Conservation (phyloP, 768 basidiomycete genomes). For the Lactarius psammicola region DNA sequence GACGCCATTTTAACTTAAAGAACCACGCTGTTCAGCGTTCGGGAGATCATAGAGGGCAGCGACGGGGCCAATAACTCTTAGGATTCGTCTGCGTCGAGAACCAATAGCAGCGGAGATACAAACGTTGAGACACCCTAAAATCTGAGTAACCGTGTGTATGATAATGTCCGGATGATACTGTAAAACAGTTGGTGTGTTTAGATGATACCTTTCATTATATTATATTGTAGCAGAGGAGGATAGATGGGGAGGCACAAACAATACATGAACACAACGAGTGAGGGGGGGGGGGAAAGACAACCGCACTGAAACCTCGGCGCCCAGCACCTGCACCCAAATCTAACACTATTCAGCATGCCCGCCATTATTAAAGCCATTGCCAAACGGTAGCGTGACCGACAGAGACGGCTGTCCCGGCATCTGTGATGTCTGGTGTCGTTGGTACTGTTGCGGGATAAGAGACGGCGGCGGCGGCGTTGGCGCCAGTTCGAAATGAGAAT, state of each 20-base stretch:
- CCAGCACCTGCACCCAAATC: background rate
- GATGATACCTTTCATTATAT: conserved; percentile 25
- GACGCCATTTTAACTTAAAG: background rate
- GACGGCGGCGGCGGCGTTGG: conserved; percentile 11
- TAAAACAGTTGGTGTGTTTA: conserved; percentile 17
- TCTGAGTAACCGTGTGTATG: conserved; percentile 18
- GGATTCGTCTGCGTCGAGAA: conserved; percentile 6
- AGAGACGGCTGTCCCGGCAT: conserved; percentile 8
- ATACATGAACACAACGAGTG: conserved; percentile 11
- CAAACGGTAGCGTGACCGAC: conserved; percentile 20
- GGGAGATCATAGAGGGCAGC: conserved; percentile 1
- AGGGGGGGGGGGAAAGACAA: background rate
- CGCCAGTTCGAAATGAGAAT: conserved; percentile 24
- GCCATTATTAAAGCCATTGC: conserved; percentile 13
- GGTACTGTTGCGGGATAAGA: conserved; percentile 10
- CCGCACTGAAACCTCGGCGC: background rate
- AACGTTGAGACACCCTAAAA: conserved; percentile 13
- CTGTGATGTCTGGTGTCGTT: background rate
- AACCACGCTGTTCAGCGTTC: background rate
- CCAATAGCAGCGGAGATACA: conserved; percentile 16
- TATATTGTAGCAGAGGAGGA: conserved; percentile 18
- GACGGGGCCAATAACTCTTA: conserved; percentile 16
- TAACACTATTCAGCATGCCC: conserved; percentile 1
- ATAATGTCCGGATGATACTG: conserved; percentile 24
- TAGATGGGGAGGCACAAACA: conserved; percentile 1